Evolutionary conservation across 2,329 filamentous ascomycete species (phyloP).

Genomic region (Juglanconis oblonga): DNA sequence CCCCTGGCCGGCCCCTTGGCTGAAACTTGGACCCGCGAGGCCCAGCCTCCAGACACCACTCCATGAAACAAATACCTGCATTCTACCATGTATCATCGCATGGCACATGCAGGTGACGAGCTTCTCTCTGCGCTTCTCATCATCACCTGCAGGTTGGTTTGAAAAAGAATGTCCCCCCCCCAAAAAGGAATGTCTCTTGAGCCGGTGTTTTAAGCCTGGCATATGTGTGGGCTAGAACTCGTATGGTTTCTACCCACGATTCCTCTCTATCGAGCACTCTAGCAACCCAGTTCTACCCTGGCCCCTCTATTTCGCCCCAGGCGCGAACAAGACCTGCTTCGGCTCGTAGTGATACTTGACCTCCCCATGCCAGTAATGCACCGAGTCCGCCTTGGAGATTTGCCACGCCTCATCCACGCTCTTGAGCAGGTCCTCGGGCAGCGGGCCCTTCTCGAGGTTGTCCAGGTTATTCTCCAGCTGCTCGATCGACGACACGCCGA

Average conservation of each 20-base stretch:
- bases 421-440: constrained; percentile 73
- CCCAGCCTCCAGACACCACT: no score
- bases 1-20: no score
- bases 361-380: constrained; percentile 57
- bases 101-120: no score
- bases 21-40: no score
- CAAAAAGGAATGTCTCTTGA: no score
- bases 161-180: no score
- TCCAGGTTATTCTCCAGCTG: constrained; percentile 59
- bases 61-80: no score
- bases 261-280: neutral
- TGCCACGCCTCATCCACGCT: constrained; percentile 75
- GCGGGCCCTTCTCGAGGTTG: constrained; percentile 63
- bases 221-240: neutral
- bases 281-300: neutral
- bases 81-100: no score
- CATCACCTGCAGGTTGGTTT: no score
- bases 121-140: no score
- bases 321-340: constrained; percentile 54
- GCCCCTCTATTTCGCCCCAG: constrained; percentile 34
- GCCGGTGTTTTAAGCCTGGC: no score
- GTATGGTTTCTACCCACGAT: neutral
- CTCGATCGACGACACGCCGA: constrained; percentile 55
- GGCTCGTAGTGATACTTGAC: constrained; percentile 67
- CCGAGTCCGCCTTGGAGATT: constrained; percentile 56